Evolutionary conservation across 2,329 filamentous ascomycete species (phyloP).

Genomic region (Didymella pinodella): DNA sequence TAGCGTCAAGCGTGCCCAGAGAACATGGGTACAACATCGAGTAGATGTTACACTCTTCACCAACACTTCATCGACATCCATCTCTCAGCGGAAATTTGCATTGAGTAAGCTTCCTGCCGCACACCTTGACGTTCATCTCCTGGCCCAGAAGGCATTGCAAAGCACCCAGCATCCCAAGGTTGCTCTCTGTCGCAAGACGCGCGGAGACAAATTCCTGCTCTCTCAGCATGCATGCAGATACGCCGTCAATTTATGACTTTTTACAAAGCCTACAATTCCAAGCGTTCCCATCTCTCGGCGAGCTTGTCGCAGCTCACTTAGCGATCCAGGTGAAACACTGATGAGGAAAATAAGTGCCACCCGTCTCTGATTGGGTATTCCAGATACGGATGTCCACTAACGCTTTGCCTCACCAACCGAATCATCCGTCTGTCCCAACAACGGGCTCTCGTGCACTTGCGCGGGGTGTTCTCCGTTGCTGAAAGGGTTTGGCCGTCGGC

Average conservation of each 20-base stretch:
- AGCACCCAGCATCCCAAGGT: not conserved
- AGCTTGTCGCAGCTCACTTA: constrained; percentile 1
- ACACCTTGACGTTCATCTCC: not conserved
- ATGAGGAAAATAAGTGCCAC: not conserved
- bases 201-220: constrained; percentile 4
- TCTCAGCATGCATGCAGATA: constrained; percentile 11
- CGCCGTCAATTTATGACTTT: constrained; percentile 2
- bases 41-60: not conserved
- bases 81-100: not conserved
- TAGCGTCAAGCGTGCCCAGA: not conserved
- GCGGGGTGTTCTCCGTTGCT: constrained; percentile 8
- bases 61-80: not conserved
- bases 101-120: not conserved
- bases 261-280: not conserved
- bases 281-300: constrained; percentile 1
- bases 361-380: constrained; percentile 5
- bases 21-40: not conserved
- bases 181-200: not conserved
- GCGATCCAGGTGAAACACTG: constrained; percentile 8
- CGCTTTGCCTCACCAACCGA: constrained; percentile 11
- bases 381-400: not conserved
- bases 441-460: constrained; percentile 9
- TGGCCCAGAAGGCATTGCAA: not conserved
- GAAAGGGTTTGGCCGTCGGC: not conserved
- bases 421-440: constrained; percentile 14